phyloP scores from a whole-genome alignment of 768 basidiomycete genomes.

The Boletus sensibilis region DNA sequence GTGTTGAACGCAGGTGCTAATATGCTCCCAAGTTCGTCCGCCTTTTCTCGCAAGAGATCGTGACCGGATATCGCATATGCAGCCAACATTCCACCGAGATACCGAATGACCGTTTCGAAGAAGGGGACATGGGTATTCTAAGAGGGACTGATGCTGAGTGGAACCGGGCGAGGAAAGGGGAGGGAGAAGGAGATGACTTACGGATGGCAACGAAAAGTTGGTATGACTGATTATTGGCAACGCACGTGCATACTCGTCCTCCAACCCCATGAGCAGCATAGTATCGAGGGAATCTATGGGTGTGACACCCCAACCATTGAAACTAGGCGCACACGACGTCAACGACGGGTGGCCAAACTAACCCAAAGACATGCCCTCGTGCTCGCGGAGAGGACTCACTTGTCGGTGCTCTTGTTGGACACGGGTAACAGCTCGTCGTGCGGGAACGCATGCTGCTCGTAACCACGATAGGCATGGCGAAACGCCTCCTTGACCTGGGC shows the following conservation, averaged over 20 bases:
- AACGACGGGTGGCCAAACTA: not conserved
- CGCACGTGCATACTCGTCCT: conserved; percentile 66
- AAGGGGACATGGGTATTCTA: conserved; percentile 46
- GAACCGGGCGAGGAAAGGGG: too few relatives aligned
- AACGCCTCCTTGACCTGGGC: conserved; percentile 60
- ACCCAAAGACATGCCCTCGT: not conserved
- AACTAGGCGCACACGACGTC: conserved; percentile 39
- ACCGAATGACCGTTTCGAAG: conserved; percentile 85
- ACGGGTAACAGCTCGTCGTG: conserved; percentile 63
- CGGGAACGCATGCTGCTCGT: conserved; percentile 59
- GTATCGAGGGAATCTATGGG: conserved; percentile 83
- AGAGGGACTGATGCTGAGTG: not conserved
- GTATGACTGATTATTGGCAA: conserved; percentile 48
- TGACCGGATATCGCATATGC: conserved; percentile 76
- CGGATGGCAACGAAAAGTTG: conserved; percentile 48
- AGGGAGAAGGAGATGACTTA: conserved; percentile 21
- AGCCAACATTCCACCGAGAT: conserved; percentile 83
- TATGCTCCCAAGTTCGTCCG: conserved; percentile 70
- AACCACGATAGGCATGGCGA: conserved; percentile 63
- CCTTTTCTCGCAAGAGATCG: conserved; percentile 59
- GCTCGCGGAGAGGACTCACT: conserved; percentile 39
- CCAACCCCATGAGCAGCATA: conserved; percentile 75
- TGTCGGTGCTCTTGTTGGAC: conserved; percentile 43
- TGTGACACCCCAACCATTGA: conserved; percentile 80
- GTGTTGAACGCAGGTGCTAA: conserved; percentile 74